These are phyloP conservation scores for Saccharomycopsis crataegensis DNA, from an alignment of 1,139 yeast species.

Conservation along the genomic window DNA sequence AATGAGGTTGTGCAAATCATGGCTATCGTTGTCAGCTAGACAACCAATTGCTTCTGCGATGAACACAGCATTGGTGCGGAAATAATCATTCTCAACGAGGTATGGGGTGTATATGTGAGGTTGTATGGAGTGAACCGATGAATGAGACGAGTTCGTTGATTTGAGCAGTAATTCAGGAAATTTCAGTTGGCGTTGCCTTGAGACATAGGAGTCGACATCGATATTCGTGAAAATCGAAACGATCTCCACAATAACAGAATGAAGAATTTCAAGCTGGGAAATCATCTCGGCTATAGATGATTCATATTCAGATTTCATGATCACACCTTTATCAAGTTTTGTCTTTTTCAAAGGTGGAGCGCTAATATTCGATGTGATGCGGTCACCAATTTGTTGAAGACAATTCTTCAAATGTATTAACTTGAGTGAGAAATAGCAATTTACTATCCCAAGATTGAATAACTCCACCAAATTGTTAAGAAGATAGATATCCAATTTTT, in stretches of 20 bases:
- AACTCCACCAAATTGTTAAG: slow-evolving; percentile 7
- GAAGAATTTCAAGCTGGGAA: neutral
- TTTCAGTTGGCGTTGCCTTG: neutral
- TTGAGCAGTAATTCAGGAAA: neutral
- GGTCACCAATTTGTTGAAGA: neutral
- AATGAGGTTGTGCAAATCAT: too few relatives aligned
- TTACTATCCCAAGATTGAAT: slow-evolving; percentile 7
- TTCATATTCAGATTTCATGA: neutral
- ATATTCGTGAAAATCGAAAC: neutral
- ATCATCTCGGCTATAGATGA: neutral
- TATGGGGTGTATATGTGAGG: too few relatives aligned
- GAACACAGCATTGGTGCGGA: neutral
- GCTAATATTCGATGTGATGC: neutral
- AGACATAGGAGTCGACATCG: neutral
- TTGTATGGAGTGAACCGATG: neutral
- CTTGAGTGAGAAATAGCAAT: slow-evolving; percentile 5
- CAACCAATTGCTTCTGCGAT: neutral
- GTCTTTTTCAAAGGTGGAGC: neutral
- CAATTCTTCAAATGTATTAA: slow-evolving; percentile 1
- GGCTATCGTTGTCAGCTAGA: neutral
- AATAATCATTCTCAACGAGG: too few relatives aligned
- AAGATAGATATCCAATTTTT: neutral
- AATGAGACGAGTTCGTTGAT: neutral
- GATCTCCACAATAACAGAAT: slow-evolving; percentile 1
- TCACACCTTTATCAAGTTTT: neutral